A percentile compares a stretch with the other conserved stretches of the same genome.
Evolutionary conservation across 2,329 filamentous ascomycete genomes (phyloP).

Genomic region (Xylaria sp.): DNA sequence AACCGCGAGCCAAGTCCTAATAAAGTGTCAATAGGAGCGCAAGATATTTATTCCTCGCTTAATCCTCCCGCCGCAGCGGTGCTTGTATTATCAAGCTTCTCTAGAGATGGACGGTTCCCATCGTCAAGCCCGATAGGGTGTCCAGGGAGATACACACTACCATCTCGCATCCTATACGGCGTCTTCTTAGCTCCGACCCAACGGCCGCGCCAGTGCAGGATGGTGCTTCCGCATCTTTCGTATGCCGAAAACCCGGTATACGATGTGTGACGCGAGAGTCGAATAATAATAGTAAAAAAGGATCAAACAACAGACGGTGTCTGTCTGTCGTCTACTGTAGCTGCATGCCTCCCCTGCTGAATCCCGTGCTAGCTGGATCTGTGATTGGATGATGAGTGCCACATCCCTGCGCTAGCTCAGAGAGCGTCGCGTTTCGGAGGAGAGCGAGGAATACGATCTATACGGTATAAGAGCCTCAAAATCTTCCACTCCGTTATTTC

Average conservation of each 20-base stretch:
- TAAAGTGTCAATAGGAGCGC: not conserved
- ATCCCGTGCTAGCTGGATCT: not conserved
- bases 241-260: not conserved
- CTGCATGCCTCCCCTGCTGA: conserved; percentile 5
- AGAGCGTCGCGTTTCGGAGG: conserved; percentile 1
- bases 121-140: not conserved
- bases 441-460: conserved; percentile 27
- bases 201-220: too few relatives aligned
- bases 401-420: conserved; percentile 3
- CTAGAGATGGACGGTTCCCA: not conserved
- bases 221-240: conserved; percentile 1
- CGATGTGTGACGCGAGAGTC: not conserved
- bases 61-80: not conserved
- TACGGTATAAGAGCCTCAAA: conserved; percentile 23
- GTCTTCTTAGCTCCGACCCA: too few relatives aligned
- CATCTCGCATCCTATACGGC: conserved; percentile 3
- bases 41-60: not conserved
- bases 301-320: not conserved
- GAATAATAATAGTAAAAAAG: too few relatives aligned
- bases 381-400: conserved; percentile 16
- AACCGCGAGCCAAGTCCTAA: not conserved
- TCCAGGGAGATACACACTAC: not conserved
- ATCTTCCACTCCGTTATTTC: not conserved
- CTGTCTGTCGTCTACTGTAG: not conserved
- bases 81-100: not conserved